Percentiles rank a stretch among this genome's conserved stretches.
These are phyloP conservation scores for Spathaspora passalidarum DNA, from an alignment of 805 yeast species.

Conservation along the genomic window DNA sequence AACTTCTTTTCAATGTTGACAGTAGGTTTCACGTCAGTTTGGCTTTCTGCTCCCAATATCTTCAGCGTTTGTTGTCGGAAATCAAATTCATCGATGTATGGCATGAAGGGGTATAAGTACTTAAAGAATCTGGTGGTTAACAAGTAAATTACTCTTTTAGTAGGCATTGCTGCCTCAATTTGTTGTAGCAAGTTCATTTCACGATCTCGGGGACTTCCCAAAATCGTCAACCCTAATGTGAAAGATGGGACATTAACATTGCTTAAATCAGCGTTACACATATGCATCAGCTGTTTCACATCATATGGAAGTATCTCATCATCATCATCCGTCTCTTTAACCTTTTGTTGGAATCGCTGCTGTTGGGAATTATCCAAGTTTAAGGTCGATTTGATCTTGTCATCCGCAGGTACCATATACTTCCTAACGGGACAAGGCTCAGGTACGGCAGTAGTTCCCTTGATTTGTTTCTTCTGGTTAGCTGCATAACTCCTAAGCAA, in stretches of 20 bases:
- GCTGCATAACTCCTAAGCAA: constrained; percentile 28
- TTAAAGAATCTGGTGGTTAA: constrained; percentile 56
- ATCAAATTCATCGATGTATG: constrained; percentile 57
- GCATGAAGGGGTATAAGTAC: constrained; percentile 56
- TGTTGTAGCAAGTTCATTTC: constrained; percentile 30
- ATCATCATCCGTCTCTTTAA: constrained; percentile 33
- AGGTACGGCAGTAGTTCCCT: neutral
- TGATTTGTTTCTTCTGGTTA: neutral
- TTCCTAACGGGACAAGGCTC: constrained; percentile 5
- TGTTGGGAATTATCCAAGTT: constrained; percentile 15
- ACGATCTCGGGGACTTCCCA: constrained; percentile 16
- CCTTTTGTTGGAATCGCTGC: constrained; percentile 23
- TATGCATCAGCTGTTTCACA: neutral
- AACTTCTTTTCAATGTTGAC: constrained; percentile 33
- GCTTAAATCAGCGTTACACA: neutral
- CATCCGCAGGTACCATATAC: constrained; percentile 9
- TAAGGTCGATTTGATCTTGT: constrained; percentile 20
- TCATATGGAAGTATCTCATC: constrained; percentile 7
- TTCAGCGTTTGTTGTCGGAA: constrained; percentile 38
- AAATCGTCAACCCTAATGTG: constrained; percentile 16
- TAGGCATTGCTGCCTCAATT: constrained; percentile 44
- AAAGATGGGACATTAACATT: constrained; percentile 7
- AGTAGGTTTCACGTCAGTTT: constrained; percentile 20
- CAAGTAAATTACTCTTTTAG: constrained; percentile 48
- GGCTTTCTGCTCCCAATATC: constrained; percentile 39